Percentiles rank a stretch among this genome's conserved stretches.
These are phyloP conservation scores for Pythium monospermum DNA, from an alignment of 352 stramenopile genomes.

Conservation along the genomic window DNA sequence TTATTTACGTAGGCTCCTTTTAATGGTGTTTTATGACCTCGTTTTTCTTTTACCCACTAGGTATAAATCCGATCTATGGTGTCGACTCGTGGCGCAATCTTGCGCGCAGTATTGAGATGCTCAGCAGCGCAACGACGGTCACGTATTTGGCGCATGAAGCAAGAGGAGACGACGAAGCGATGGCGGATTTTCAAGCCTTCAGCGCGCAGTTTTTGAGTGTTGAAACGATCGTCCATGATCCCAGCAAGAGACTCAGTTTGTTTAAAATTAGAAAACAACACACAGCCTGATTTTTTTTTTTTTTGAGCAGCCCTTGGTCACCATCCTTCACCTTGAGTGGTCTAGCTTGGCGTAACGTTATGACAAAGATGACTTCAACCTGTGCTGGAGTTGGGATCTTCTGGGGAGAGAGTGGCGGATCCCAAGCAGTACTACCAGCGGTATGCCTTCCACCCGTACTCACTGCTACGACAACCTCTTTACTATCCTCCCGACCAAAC, in stretches of 20 bases:
- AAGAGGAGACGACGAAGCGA: conserved; percentile 65
- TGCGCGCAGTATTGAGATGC: conserved; percentile 53
- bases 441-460: too few species aligned
- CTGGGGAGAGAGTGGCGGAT: too few species aligned
- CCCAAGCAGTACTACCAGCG: too few species aligned
- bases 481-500: too few species aligned
- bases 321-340: background rate
- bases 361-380: too few species aligned
- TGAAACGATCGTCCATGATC: conserved; percentile 36
- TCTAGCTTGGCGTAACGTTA: background rate
- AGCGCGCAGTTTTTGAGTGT: conserved; percentile 28
- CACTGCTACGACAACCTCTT: too few species aligned
- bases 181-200: conserved; percentile 62
- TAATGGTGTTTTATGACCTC: background rate
- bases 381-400: too few species aligned
- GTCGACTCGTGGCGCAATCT: conserved; percentile 73
- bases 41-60: conserved; percentile 15
- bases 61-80: conserved; percentile 84
- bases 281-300: background rate
- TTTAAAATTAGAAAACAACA: conserved; percentile 42
- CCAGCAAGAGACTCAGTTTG: conserved; percentile 34
- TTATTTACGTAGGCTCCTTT: too few species aligned
- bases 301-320: background rate
- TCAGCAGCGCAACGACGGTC: conserved; percentile 45
- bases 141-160: conserved; percentile 72